A percentile compares a stretch with the other conserved stretches of the same genome.
phyloP scores from a whole-genome alignment of 2,329 filamentous ascomycete species.

The Fusarium multiceps region DNA sequence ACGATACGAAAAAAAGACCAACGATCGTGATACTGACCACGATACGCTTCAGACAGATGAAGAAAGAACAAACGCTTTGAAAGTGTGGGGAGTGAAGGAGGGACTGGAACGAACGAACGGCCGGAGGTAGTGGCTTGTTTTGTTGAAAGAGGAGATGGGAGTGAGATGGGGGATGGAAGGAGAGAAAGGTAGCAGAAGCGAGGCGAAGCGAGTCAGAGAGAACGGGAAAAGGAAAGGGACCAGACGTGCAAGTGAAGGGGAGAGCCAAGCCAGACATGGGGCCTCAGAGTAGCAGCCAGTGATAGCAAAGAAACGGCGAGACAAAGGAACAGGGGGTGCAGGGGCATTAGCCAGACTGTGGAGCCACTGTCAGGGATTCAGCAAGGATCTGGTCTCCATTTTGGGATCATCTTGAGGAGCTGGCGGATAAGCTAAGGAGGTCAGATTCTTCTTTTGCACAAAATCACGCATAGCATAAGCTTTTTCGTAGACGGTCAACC shows the following conservation, averaged over 20 bases:
- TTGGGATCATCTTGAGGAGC: conserved; percentile 23
- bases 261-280: conserved; percentile 24
- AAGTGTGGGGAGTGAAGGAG: conserved; percentile 51
- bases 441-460: conserved; percentile 31
- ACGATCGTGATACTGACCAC: conserved; percentile 36
- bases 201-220: conserved; percentile 44
- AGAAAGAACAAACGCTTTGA: conserved; percentile 43
- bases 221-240: conserved; percentile 41
- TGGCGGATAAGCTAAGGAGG: conserved; percentile 19
- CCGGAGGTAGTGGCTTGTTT: conserved; percentile 54
- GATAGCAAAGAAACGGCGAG: conserved; percentile 18
- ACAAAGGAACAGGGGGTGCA: conserved; percentile 33
- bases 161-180: conserved; percentile 38
- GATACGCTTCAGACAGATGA: conserved; percentile 34
- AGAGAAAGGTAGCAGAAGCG: conserved; percentile 39
- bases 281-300: conserved; percentile 27
- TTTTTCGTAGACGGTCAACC: not conserved
- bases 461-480: conserved; percentile 28
- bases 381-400: conserved; percentile 34
- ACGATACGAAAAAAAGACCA: conserved; percentile 33
- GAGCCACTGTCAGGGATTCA: conserved; percentile 19
- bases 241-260: conserved; percentile 33
- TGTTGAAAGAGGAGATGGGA: conserved; percentile 55
- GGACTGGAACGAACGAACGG: conserved; percentile 56
- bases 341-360: conserved; percentile 21